Conservation (phyloP, 2,329 filamentous ascomycete genomes). For the Blumeria graminis region DNA sequence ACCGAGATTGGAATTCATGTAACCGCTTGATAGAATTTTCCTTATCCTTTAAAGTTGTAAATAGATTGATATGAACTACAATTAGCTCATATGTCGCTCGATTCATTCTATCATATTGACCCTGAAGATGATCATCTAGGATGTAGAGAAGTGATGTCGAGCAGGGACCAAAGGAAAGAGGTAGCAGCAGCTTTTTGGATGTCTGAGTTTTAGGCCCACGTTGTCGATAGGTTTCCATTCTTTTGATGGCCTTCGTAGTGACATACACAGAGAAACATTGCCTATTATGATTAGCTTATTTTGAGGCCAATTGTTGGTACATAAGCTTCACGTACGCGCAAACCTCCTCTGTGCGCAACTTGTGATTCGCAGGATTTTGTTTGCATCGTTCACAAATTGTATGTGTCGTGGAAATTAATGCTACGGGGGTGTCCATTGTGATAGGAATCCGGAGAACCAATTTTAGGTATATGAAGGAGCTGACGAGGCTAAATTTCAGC, state of each 20-base stretch:
- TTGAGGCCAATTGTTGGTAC: not conserved
- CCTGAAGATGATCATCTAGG: constrained; percentile 42
- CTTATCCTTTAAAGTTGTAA: constrained; percentile 11
- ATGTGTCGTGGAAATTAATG: not conserved
- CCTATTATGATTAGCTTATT: constrained; percentile 18
- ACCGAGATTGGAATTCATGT: constrained; percentile 27
- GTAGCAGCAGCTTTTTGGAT: constrained; percentile 36
- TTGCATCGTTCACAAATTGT: constrained; percentile 13
- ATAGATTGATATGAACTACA: constrained; percentile 24
- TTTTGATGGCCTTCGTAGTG: constrained; percentile 55
- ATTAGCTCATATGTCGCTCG: constrained; percentile 43
- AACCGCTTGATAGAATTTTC: constrained; percentile 15
- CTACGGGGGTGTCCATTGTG: too few relatives aligned
- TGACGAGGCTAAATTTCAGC: too few relatives aligned
- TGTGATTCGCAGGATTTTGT: constrained; percentile 10
- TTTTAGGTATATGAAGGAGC: too few relatives aligned
- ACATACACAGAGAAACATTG: constrained; percentile 61
- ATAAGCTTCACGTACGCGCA: constrained; percentile 11
- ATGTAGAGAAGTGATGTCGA: constrained; percentile 58
- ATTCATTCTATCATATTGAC: constrained; percentile 38
- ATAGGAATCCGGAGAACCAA: too few relatives aligned
- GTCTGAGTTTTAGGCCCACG: constrained; percentile 15
- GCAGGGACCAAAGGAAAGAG: constrained; percentile 62
- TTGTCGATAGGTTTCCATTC: constrained; percentile 41
- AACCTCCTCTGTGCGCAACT: constrained; percentile 14